Conservation (phyloP, 129 eudicot genomes). For the Flaveria linearis region DNA sequence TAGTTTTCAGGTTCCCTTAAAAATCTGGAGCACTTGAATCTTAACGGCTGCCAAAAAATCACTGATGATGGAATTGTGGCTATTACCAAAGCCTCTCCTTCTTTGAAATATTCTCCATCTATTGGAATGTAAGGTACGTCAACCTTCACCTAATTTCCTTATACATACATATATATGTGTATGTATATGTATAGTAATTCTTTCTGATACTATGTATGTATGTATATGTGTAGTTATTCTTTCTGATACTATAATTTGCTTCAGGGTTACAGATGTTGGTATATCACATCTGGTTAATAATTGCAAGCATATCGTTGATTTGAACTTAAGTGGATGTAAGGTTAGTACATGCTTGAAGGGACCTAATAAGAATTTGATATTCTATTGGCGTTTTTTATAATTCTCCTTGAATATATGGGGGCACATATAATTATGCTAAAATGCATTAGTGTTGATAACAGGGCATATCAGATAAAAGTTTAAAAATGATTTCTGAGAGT, state of each 20-base stretch:
- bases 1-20: slow-evolving; percentile 60
- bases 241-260: slow-evolving; percentile 29
- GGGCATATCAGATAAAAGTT: slow-evolving; percentile 79
- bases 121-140: slow-evolving; percentile 93
- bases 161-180: neutral
- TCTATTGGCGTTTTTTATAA: neutral
- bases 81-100: slow-evolving; percentile 58
- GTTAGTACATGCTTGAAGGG: slow-evolving; percentile 38
- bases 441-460: slow-evolving; percentile 37
- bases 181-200: neutral
- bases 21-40: slow-evolving; percentile 66
- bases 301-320: slow-evolving; percentile 75
- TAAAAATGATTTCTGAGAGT: slow-evolving; percentile 61
- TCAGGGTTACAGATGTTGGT: slow-evolving; percentile 87
- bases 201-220: neutral
- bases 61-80: slow-evolving; percentile 80
- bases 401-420: slow-evolving; percentile 13
- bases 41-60: slow-evolving; percentile 90
- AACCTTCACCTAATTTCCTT: slow-evolving; percentile 11
- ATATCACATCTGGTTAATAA: slow-evolving; percentile 70
- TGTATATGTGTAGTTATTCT: neutral
- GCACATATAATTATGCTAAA: slow-evolving; percentile 9
- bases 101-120: slow-evolving; percentile 76
- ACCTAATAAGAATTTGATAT: slow-evolving; percentile 1
- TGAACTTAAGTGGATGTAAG: slow-evolving; percentile 98